Conservation (phyloP, 192 early-diverging fungal species). For the Rhizoclosmatium sp. region DNA sequence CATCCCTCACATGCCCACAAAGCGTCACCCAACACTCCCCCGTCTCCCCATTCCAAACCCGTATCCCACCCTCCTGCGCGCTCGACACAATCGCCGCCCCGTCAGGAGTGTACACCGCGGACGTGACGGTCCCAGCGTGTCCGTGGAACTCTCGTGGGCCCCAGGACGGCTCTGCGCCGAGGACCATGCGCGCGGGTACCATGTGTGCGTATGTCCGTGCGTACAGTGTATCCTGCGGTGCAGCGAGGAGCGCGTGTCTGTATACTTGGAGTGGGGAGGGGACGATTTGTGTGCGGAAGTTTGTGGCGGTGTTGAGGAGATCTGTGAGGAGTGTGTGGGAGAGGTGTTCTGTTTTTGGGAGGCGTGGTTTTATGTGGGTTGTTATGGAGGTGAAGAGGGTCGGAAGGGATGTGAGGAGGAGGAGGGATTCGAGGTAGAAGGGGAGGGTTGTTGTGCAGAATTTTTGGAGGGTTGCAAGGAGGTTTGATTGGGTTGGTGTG, state of each 20-base stretch:
- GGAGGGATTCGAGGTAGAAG: too few relatives aligned
- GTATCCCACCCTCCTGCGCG: conserved; percentile 82
- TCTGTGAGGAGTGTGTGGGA: not conserved
- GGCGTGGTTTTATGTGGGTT: too few relatives aligned
- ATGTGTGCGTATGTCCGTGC: not conserved
- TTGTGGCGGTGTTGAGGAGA: not conserved
- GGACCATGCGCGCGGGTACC: not conserved
- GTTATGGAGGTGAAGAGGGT: too few relatives aligned
- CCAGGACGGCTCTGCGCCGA: not conserved
- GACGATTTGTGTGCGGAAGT: not conserved
- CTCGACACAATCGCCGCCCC: conserved; percentile 82
- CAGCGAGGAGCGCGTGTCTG: not conserved
- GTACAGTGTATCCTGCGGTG: not conserved
- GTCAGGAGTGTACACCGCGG: conserved; percentile 64
- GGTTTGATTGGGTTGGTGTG: too few relatives aligned
- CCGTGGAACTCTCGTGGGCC: conserved; percentile 9
- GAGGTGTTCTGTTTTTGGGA: too few relatives aligned
- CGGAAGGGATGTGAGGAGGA: too few relatives aligned
- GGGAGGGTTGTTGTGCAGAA: too few relatives aligned
- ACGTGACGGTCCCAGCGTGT: conserved; percentile 26
- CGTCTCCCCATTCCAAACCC: conserved; percentile 66
- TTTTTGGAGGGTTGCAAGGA: too few relatives aligned
- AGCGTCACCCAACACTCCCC: not conserved
- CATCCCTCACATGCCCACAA: too few relatives aligned
- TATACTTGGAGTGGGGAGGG: conserved; percentile 5